Evolutionary conservation across 2,329 filamentous ascomycete genomes (phyloP), one percentile per base, ranked within the genome.

Genomic region (Zasmidium angulare): DNA sequence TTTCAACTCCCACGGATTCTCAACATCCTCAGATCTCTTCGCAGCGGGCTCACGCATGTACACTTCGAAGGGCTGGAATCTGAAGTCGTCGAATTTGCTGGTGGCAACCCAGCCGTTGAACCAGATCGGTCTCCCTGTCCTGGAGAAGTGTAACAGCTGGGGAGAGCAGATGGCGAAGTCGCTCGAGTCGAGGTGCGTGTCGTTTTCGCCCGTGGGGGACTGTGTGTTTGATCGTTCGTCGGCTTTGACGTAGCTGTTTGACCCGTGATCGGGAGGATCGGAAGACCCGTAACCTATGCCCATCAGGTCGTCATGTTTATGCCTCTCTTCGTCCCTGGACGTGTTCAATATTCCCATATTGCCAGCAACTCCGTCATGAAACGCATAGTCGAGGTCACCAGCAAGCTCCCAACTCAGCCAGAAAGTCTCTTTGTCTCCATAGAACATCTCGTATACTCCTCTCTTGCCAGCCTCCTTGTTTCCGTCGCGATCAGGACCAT

Each of bases 391-490:
- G 7, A 69, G 61, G 56, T 78, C 77, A 3, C 76, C 78, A 19
- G 74, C 76, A 14, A 81, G 73, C 58, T 80, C 75, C 72, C 77
- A 81, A n/a, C 77, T 76, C 2, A 81, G 72, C 79, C 79, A 81
- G 70, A 79, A 81, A 1, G 78, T 81, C 60, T 81, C 79, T 61
- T 81, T 81, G 66, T 81, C 78, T 56, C 57, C 78, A 56, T 78
- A 79, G 31, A 80, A 74, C 75, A 80, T 76, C 53, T 80, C 77
- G 53, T 80, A 81, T 0, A 80, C 76, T 36, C 78, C 78, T 40
- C 68, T 63, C 24, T 75, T 71, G 14, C 75, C 75, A 49, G 71
- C 67, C 46, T 72, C 71, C 24, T 71, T 66, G 60, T 76, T 69
- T 0, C 74, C 74, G 56, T 80, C 77, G 26, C 79, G 72, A 60